Evolutionary conservation across 306 rosid species (phyloP), one percentile per base, ranked within the genome.

Genomic region (Spatholobus suberectus): DNA sequence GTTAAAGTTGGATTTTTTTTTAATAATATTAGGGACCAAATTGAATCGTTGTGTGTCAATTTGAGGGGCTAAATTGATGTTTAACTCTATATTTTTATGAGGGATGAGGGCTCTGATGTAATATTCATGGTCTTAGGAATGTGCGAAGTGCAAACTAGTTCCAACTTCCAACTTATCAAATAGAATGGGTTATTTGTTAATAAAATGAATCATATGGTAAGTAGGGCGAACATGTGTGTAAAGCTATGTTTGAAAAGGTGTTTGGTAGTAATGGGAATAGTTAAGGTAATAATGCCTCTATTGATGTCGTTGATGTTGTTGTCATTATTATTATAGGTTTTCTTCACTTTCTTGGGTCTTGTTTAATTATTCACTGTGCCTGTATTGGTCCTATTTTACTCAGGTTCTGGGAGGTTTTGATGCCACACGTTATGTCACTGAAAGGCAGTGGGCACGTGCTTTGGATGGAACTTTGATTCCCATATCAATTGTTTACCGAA

Each of bases 361-460:
- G 68, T 75, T 80, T 65, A 68, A 32, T 54, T 38, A 20, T 34
- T 80, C 49, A 62, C 15, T 67, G n/a, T n/a, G 52, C 15, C 23
- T 75, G 57, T 43, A 27, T 67, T 82, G 66, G 15, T 51, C 67
- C 27, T 79, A 82, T 21, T 78, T 78, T 43, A 27, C 83, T 81
- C 86, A 95, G 99, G 96, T 95, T 77, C 84, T 95, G 54, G 99
- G 99, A 66, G 97, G 91, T 58, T 95, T 95, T 89, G 93, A 95
- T 84, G 75, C 91, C 68, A 85, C 90, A n/a, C 88, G 61, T 52
- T 95, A 93, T 81, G 86, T 90, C 58, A 95, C 97, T 46, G 97
- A 95, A 85, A 95, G 99, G 85, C 90, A 86, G 81, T 93, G 98
- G 99, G 97, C 94, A 24, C 79, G 29, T 87, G 93, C 94, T 72